phyloP scores from a whole-genome alignment of 192 early-diverging fungal species.

The Backusella tuberculispora region DNA sequence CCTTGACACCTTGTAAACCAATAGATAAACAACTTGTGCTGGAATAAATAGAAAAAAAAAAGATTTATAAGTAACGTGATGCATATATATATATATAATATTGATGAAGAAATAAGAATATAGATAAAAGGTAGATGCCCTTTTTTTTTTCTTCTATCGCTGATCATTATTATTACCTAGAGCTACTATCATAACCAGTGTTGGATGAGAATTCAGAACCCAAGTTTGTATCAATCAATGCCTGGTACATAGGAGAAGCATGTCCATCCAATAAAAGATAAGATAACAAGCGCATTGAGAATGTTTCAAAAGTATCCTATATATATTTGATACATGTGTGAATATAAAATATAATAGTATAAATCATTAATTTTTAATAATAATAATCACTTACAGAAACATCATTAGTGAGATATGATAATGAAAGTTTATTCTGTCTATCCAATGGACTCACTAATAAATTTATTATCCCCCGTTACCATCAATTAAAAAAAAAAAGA shows the following conservation, averaged over 20 bases:
- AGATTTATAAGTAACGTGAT: neutral
- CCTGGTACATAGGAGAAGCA: constrained; percentile 92
- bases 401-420: constrained; percentile 77
- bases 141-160: neutral
- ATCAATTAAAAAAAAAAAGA: neutral
- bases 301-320: constrained; percentile 83
- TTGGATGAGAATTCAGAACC: constrained; percentile 89
- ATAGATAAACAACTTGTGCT: constrained; percentile 73
- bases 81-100: neutral
- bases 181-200: constrained; percentile 86
- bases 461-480: neutral
- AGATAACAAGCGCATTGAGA: constrained; percentile 79
- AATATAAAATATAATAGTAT: neutral
- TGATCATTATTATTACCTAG: constrained; percentile 42
- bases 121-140: neutral
- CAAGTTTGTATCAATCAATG: constrained; percentile 87
- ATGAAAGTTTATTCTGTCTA: constrained; percentile 79
- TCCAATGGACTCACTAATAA: constrained; percentile 65
- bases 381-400: constrained; percentile 47
- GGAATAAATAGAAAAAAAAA: neutral
- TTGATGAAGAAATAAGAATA: neutral
- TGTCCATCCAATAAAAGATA: constrained; percentile 86
- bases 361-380: neutral
- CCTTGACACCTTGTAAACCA: constrained; percentile 85
- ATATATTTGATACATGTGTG: neutral